phyloP scores from a whole-genome alignment of 75 land plant genomes.

The Pinus taeda region DNA sequence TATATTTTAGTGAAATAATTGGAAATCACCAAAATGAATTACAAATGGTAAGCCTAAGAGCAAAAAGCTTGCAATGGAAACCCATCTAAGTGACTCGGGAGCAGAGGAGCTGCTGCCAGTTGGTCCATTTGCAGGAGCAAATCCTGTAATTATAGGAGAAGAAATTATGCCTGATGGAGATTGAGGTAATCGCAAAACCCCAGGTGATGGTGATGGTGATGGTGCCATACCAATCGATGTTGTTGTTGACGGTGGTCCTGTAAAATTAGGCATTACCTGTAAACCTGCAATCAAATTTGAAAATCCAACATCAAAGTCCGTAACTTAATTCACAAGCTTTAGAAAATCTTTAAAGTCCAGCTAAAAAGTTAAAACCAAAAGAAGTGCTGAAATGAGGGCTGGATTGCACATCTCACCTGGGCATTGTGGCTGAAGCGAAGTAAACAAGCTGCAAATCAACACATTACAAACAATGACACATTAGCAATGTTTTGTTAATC shows the following conservation, averaged over 20 bases:
- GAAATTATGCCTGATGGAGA: too few species aligned
- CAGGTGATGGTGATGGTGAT: conserved; percentile 1
- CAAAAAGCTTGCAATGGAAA: neutral
- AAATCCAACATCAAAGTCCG: neutral
- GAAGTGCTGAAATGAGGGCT: neutral
- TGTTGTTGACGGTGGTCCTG: neutral
- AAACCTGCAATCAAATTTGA: neutral
- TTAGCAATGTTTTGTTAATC: neutral
- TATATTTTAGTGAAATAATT: neutral
- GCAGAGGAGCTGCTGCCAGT: neutral
- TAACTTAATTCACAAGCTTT: neutral
- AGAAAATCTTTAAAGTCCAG: neutral
- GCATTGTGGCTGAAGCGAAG: conserved; percentile 59
- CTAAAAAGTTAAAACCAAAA: neutral
- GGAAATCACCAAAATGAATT: neutral
- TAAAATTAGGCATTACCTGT: conserved; percentile 24
- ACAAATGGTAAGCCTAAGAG: neutral
- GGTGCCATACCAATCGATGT: conserved; percentile 12
- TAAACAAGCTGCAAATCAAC: conserved; percentile 34
- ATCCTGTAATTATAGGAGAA: neutral
- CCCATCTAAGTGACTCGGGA: neutral
- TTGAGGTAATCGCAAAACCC: conserved; percentile 21
- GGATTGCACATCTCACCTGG: conserved; percentile 35
- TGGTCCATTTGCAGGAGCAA: neutral
- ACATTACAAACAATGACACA: neutral